A percentile compares a stretch with the other conserved stretches of the same genome.
phyloP scores from a whole-genome alignment of 1,284 basidiomycete genomes.

The Peniophora sp. region DNA sequence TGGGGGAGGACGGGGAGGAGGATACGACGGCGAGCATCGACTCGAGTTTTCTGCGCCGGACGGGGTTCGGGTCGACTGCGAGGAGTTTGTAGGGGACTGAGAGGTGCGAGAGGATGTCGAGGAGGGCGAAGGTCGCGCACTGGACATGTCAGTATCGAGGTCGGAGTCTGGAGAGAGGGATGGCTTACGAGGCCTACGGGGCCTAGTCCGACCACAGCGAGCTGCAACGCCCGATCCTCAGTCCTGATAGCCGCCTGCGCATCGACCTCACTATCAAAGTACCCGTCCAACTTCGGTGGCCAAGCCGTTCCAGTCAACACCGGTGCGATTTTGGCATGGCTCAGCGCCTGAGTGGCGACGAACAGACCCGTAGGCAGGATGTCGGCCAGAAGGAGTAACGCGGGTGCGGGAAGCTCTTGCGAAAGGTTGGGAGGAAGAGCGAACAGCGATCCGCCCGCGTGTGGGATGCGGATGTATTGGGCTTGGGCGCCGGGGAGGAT shows the following conservation, averaged over 20 bases:
- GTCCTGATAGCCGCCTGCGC: conserved; percentile 18
- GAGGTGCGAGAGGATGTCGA: conserved; percentile 48
- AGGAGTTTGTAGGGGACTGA: conserved; percentile 46
- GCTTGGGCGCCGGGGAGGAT: conserved; percentile 78
- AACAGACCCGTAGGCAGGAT: conserved; percentile 76
- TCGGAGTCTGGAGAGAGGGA: neutral
- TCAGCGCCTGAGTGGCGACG: conserved; percentile 63
- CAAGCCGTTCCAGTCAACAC: conserved; percentile 49
- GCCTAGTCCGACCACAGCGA: conserved; percentile 66
- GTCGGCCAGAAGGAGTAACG: conserved; percentile 71
- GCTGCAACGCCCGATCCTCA: conserved; percentile 44
- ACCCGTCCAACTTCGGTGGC: conserved; percentile 27
- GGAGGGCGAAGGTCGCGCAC: conserved; percentile 54
- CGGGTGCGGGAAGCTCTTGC: conserved; percentile 38
- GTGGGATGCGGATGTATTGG: conserved; percentile 77
- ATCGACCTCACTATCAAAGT: conserved; percentile 11
- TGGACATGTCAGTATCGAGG: conserved; percentile 12
- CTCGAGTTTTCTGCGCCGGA: conserved; percentile 48
- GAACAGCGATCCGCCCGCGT: conserved; percentile 74
- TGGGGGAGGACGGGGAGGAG: conserved; percentile 29
- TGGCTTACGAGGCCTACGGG: conserved; percentile 60
- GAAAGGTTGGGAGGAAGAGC: conserved; percentile 41
- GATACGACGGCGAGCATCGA: conserved; percentile 46
- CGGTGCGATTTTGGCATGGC: conserved; percentile 61
- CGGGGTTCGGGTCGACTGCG: conserved; percentile 53